Conservation (phyloP, 202 grass and related monocot species). For the Miscanthus sacchariflorus region DNA sequence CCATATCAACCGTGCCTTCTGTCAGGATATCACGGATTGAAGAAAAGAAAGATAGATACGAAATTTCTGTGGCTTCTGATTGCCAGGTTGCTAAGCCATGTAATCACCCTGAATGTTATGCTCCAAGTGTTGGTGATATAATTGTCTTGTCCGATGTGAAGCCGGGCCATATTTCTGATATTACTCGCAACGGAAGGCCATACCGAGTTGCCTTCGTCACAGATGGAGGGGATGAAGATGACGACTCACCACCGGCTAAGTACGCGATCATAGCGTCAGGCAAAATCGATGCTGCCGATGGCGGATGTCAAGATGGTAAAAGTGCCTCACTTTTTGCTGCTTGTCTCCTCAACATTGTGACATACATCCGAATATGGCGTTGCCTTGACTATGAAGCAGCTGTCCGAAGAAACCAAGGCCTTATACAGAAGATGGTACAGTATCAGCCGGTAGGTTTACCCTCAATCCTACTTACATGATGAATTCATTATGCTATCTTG, state of each 20-base stretch:
- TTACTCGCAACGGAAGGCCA: constrained; percentile 39
- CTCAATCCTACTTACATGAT: not conserved
- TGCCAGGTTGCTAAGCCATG: constrained; percentile 24
- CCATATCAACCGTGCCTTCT: constrained; percentile 51
- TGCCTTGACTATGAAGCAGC: constrained; percentile 46
- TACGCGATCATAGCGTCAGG: constrained; percentile 55
- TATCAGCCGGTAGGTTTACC: constrained; percentile 52
- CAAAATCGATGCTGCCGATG: constrained; percentile 43
- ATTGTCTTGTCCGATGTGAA: constrained; percentile 58
- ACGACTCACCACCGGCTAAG: constrained; percentile 50
- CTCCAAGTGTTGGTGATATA: constrained; percentile 64
- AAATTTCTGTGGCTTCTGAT: constrained; percentile 43
- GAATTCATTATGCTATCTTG: constrained; percentile 2
- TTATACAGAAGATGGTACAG: constrained; percentile 40
- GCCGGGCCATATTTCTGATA: constrained; percentile 49
- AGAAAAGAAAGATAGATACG: constrained; percentile 41
- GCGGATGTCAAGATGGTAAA: constrained; percentile 1
- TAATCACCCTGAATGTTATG: constrained; percentile 42
- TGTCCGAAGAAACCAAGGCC: constrained; percentile 31
- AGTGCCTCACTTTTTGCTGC: constrained; percentile 53
- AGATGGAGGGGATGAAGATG: constrained; percentile 57
- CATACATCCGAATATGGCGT: constrained; percentile 60
- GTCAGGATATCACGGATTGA: constrained; percentile 46
- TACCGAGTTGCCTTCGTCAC: constrained; percentile 53
- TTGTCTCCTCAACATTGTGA: constrained; percentile 61